Evolutionary conservation across 768 basidiomycete genomes (phyloP), one percentile per base, ranked within the genome.

Genomic region (Calocybe gangraenosa): DNA sequence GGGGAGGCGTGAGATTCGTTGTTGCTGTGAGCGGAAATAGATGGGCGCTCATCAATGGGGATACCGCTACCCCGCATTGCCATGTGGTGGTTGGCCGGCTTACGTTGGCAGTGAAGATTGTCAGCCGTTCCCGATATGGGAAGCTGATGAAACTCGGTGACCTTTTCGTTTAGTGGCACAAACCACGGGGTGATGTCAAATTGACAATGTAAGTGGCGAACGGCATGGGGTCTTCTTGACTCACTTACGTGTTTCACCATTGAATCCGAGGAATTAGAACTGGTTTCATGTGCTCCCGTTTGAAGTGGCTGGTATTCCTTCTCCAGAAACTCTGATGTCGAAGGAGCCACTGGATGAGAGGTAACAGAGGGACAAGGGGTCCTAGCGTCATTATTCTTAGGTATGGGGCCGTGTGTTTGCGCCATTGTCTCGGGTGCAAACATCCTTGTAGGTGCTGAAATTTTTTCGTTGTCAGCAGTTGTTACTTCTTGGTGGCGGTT

Each of bases 351-450:
- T 28, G 25, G 25, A 10, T 39, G 32, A 18, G 37, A 30, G 15
- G 33, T 37, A 43, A 40, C 7, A 15, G 23, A 22, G 35, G 20
- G 15, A 17, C 3, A 11, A 28, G 11, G 32, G 21, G 37, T 36
- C 23, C 7, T 28, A 31, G 15, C n/a, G 25, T n/a, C 13, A 23
- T 36, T 31, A 35, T 25, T 31, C 37, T 35, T 49, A 21, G 49
- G 37, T 21, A 65, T 48, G 7, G 51, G 57, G 10, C 55, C 60
- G 23, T 62, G 58, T 34, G 64, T 65, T 10, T 34, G 56, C 8
- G 55, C 61, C 61, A 62, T 60, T 44, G 58, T 62, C 35, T 63
- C 53, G 47, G 59, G 47, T 18, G 55, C 50, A 40, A 49, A 51
- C 43, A 46, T 44, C 35, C 21, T 32, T n/a, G 33, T 46, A 22